Evolutionary conservation across 2,329 filamentous ascomycete genomes (phyloP).

Genomic region (Lithohypha guttulata): DNA sequence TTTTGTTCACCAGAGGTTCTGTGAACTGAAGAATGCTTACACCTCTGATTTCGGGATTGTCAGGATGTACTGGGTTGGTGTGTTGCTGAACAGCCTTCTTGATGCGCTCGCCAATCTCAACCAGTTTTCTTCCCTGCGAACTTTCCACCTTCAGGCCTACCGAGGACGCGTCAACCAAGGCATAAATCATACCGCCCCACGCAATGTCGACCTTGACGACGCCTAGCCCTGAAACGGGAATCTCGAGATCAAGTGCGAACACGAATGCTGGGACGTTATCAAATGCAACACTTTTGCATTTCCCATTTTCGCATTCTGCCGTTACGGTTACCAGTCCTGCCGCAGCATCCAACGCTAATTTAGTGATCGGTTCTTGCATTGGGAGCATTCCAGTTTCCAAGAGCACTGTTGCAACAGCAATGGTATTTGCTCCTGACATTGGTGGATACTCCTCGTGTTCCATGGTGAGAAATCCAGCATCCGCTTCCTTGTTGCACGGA

Average conservation of each 20-base stretch:
- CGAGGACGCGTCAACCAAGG: slow-evolving; percentile 31
- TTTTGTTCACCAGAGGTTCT: slow-evolving; percentile 27
- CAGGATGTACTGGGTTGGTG: slow-evolving; percentile 33
- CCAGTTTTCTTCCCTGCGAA: slow-evolving; percentile 26
- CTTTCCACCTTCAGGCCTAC: slow-evolving; percentile 29
- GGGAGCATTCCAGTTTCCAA: slow-evolving; percentile 39
- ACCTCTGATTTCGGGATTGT: slow-evolving; percentile 33
- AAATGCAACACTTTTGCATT: slow-evolving; percentile 36
- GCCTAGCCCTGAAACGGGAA: slow-evolving; percentile 34
- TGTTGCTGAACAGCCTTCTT: slow-evolving; percentile 29
- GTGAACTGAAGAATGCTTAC: slow-evolving; percentile 33
- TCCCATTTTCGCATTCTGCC: slow-evolving; percentile 34
- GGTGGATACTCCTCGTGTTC: slow-evolving; percentile 37
- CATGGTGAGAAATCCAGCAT: slow-evolving; percentile 38
- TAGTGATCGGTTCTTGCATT: slow-evolving; percentile 37
- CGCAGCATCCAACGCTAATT: slow-evolving; percentile 34
- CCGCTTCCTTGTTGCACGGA: slow-evolving; percentile 35
- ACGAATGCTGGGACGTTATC: slow-evolving; percentile 39
- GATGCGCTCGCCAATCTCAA: slow-evolving; percentile 35
- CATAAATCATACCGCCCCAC: slow-evolving; percentile 39
- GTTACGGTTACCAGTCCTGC: slow-evolving; percentile 34
- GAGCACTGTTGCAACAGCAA: slow-evolving; percentile 35
- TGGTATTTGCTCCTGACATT: slow-evolving; percentile 38
- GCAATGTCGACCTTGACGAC: slow-evolving; percentile 34
- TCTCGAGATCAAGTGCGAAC: slow-evolving; percentile 29